Evolutionary conservation across 2,329 filamentous ascomycete genomes (phyloP), one percentile per base, ranked within the genome.

Genomic region (Fusarium sp.): DNA sequence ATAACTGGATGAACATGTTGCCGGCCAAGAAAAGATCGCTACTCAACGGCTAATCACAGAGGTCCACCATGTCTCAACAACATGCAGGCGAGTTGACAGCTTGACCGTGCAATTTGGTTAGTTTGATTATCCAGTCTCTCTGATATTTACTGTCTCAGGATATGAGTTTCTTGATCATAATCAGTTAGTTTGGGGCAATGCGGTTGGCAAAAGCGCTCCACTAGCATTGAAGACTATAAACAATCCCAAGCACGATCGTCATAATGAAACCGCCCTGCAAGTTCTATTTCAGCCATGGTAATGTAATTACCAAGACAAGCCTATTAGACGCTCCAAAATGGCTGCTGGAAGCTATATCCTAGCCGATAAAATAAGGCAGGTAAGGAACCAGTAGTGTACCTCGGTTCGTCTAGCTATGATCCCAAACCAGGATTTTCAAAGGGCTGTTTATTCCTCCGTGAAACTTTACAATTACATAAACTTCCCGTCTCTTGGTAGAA

Each of bases 191-290:
- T 65, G 40, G 53, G n/a, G 15, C 14, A 32, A 18, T 49, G 18
- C 10, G 15, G 33, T 65, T 61, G 37, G 33, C 33, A 56, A 40
- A 67, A 30, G 44, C 50, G 54, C 67, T 67, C 63, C 61, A 65
- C 52, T 54, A 35, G 18, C 55, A 60, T 20, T 32, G 46, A 48
- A 27, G 18, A 49, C 64, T 42, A 62, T 55, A 62, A 67, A 50
- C 62, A 67, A 26, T 23, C 49, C 45, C 40, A 59, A 67, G 56
- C 54, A 64, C 54, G 62, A 71, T 70, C 68, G 53, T 67, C 68
- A 64, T 67, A 67, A 63, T 70, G 53, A 57, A 63, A 55, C 55
- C 53, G 56, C 50, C 57, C 35, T 62, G 55, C 41, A 66, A 49
- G 32, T 52, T 45, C 44, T 49, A 70, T 35, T 38, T 64, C 67